A percentile compares a stretch with the other conserved stretches of the same genome.
Conservation (phyloP, 2,329 filamentous ascomycete genomes). For the Cadophora gregata region DNA sequence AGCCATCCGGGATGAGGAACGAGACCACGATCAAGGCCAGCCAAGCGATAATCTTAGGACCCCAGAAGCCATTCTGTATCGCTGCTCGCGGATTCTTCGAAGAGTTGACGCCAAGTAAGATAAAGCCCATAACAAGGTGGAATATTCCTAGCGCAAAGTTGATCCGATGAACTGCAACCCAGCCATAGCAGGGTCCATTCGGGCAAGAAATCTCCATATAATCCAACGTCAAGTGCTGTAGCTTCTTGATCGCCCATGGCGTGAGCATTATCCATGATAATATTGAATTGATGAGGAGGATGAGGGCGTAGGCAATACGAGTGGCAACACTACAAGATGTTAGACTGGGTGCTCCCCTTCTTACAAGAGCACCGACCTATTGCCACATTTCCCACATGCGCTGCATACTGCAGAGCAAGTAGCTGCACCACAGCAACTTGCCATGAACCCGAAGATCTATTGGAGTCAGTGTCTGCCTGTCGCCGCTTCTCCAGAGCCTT, state of each 20-base stretch:
- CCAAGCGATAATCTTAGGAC: constrained; percentile 93
- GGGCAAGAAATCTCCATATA: constrained; percentile 96
- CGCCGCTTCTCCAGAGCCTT: not conserved
- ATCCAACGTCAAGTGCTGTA: constrained; percentile 89
- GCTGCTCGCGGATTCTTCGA: constrained; percentile 87
- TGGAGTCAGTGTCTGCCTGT: constrained; percentile 31
- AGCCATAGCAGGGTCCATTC: constrained; percentile 90
- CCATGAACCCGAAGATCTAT: constrained; percentile 77
- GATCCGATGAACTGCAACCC: constrained; percentile 95
- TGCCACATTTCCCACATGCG: constrained; percentile 95
- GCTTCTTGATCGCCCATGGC: constrained; percentile 95
- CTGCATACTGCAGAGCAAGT: constrained; percentile 96
- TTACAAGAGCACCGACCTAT: constrained; percentile 66
- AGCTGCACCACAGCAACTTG: constrained; percentile 94
- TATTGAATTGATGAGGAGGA: constrained; percentile 96
- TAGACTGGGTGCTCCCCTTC: constrained; percentile 17
- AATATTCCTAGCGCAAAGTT: constrained; percentile 97
- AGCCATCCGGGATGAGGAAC: constrained; percentile 92
- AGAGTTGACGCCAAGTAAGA: constrained; percentile 84
- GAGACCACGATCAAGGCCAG: constrained; percentile 84
- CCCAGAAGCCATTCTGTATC: constrained; percentile 99
- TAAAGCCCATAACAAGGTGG: constrained; percentile 82
- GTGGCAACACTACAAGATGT: constrained; percentile 77
- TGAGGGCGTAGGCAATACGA: constrained; percentile 92
- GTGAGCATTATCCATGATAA: constrained; percentile 99